Evolutionary conservation across 805 yeast species (phyloP).

Genomic region (Wickerhamomyces bisporus): DNA sequence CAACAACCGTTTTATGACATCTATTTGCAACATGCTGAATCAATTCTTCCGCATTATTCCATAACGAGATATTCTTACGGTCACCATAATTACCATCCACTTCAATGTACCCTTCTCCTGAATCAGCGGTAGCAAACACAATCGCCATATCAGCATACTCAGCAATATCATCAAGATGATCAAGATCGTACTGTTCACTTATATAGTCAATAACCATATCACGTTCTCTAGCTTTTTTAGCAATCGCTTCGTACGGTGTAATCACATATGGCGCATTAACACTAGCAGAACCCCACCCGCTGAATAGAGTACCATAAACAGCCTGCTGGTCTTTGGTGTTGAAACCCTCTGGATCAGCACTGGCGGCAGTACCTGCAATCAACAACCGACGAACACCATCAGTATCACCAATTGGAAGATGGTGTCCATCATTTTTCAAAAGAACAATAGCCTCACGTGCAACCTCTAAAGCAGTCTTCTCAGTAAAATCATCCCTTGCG

Average conservation of each 20-base stretch:
- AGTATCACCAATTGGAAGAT: conserved; percentile 43
- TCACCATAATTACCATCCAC: conserved; percentile 60
- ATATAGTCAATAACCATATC: conserved; percentile 42
- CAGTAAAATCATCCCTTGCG: conserved; percentile 43
- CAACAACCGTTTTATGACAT: conserved; percentile 52
- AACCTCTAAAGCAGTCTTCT: conserved; percentile 43
- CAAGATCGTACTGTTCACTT: conserved; percentile 42
- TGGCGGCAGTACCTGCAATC: conserved; percentile 51
- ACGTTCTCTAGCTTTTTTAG: conserved; percentile 38
- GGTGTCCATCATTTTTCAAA: conserved; percentile 46
- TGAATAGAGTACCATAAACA: conserved; percentile 47
- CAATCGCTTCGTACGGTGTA: conserved; percentile 55
- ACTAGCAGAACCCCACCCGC: conserved; percentile 65
- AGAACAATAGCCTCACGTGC: conserved; percentile 55
- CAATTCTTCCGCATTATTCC: conserved; percentile 55
- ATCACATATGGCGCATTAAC: conserved; percentile 50
- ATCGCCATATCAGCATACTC: conserved; percentile 47
- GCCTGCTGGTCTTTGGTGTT: conserved; percentile 50
- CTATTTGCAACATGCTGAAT: conserved; percentile 43
- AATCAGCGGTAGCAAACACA: conserved; percentile 47
- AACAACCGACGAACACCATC: conserved; percentile 38
- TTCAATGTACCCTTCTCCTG: conserved; percentile 56
- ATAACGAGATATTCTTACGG: conserved; percentile 44
- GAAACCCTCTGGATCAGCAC: conserved; percentile 44
- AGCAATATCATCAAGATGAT: conserved; percentile 38